These are phyloP conservation scores for Fusarium denticulatum DNA, from an alignment of 2,329 filamentous ascomycete genomes.

Conservation along the genomic window DNA sequence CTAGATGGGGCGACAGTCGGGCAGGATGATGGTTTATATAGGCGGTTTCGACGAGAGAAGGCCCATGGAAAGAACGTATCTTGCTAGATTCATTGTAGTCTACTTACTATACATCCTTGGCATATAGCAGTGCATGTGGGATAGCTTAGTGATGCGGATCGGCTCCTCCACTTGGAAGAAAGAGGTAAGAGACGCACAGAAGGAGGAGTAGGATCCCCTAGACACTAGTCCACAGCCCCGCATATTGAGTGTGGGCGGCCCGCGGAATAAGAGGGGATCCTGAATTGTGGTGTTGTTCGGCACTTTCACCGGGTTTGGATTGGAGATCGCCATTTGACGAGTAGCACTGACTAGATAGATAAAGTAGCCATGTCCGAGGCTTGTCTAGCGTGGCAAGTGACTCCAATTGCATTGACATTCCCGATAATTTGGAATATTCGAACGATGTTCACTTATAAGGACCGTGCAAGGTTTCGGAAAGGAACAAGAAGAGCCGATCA, in stretches of 20 bases:
- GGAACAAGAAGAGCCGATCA: background rate
- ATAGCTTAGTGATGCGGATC: conserved; percentile 10
- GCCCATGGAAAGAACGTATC: background rate
- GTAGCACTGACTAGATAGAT: background rate
- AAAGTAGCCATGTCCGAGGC: conserved; percentile 8
- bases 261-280: conserved; percentile 26
- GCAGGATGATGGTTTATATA: conserved; percentile 29
- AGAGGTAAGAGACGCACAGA: background rate
- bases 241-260: conserved; percentile 21
- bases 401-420: background rate
- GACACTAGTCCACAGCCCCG: conserved; percentile 18
- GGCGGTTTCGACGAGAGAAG: background rate
- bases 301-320: conserved; percentile 22
- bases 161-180: conserved; percentile 1
- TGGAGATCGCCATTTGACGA: conserved; percentile 4
- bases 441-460: background rate
- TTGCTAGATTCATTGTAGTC: background rate
- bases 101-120: background rate
- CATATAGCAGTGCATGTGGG: background rate
- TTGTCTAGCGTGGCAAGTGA: conserved; percentile 11
- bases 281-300: conserved; percentile 21
- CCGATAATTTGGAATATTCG: background rate
- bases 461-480: background rate
- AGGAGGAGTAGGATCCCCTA: background rate
- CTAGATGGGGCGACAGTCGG: background rate